Conservation (phyloP, 441 rosid genomes). For the California macrophylla region DNA sequence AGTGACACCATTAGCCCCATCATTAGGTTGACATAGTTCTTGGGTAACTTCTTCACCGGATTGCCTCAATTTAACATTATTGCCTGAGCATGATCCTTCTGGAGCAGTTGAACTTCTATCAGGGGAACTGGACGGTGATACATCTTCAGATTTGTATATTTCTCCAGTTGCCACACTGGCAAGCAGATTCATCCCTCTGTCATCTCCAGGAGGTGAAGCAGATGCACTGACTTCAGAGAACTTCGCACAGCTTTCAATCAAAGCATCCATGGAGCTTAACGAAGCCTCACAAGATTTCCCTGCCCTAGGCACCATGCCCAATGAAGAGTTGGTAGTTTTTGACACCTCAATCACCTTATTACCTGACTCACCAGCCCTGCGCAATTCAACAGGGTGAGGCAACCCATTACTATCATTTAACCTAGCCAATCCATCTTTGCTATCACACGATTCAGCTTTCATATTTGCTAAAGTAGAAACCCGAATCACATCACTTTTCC, state of each 20-base stretch:
- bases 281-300: slow-evolving; percentile 50
- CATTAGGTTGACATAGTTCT: slow-evolving; percentile 26
- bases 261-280: slow-evolving; percentile 69
- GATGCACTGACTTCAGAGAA: slow-evolving; percentile 45
- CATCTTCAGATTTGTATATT: slow-evolving; percentile 51
- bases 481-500: slow-evolving; percentile 34
- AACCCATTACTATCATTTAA: slow-evolving; percentile 49
- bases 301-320: slow-evolving; percentile 38
- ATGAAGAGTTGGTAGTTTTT: slow-evolving; percentile 36
- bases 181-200: slow-evolving; percentile 88
- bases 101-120: slow-evolving; percentile 28
- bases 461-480: slow-evolving; percentile 31
- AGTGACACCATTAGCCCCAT: slow-evolving; percentile 26
- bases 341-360: slow-evolving; percentile 33
- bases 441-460: slow-evolving; percentile 51
- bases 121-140: slow-evolving; percentile 49
- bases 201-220: slow-evolving; percentile 50
- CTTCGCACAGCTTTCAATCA: slow-evolving; percentile 82
- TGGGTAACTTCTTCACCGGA: slow-evolving; percentile 25
- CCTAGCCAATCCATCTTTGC: slow-evolving; percentile 41
- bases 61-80: slow-evolving; percentile 30
- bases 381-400: slow-evolving; percentile 39
- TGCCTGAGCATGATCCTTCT: slow-evolving; percentile 31
- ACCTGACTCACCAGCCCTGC: slow-evolving; percentile 33
- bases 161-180: slow-evolving; percentile 96